Evolutionary conservation across 352 stramenopile species (phyloP).

Genomic region (Globisporangium radiosum): DNA sequence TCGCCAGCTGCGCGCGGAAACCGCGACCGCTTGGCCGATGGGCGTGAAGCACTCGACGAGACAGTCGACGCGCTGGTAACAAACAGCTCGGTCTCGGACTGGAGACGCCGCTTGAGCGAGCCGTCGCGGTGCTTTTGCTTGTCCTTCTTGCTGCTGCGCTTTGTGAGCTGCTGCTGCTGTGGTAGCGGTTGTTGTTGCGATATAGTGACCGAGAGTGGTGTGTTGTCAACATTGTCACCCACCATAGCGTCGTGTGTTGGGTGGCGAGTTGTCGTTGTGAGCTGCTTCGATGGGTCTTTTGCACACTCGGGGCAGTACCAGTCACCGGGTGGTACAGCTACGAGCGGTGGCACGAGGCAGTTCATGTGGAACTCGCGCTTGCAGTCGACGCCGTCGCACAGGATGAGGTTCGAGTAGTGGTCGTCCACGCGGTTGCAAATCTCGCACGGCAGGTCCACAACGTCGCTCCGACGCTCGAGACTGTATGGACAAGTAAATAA

Average conservation of each 20-base stretch:
- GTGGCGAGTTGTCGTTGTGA: not conserved
- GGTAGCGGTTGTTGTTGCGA: too few relatives aligned
- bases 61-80: constrained; percentile 7
- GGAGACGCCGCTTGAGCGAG: constrained; percentile 50
- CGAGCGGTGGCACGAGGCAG: constrained; percentile 62
- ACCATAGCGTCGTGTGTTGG: not conserved
- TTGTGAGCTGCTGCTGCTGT: not conserved
- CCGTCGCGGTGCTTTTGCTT: constrained; percentile 52
- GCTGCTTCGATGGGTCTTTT: constrained; percentile 30
- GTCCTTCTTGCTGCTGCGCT: constrained; percentile 41
- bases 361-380: constrained; percentile 86
- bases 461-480: constrained; percentile 59
- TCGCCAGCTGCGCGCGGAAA: constrained; percentile 20
- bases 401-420: constrained; percentile 74
- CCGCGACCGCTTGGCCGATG: constrained; percentile 46
- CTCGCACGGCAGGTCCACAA: constrained; percentile 76
- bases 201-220: too few relatives aligned
- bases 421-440: constrained; percentile 77
- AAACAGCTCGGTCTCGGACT: constrained; percentile 15
- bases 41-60: constrained; percentile 14
- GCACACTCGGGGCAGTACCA: constrained; percentile 76
- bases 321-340: constrained; percentile 50
- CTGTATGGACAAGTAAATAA: constrained; percentile 17
- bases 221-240: too few relatives aligned
- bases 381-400: constrained; percentile 80